These are phyloP conservation scores for Isoetes taiwanensis DNA, from an alignment of 75 land plant genomes.

Conservation along the genomic window DNA sequence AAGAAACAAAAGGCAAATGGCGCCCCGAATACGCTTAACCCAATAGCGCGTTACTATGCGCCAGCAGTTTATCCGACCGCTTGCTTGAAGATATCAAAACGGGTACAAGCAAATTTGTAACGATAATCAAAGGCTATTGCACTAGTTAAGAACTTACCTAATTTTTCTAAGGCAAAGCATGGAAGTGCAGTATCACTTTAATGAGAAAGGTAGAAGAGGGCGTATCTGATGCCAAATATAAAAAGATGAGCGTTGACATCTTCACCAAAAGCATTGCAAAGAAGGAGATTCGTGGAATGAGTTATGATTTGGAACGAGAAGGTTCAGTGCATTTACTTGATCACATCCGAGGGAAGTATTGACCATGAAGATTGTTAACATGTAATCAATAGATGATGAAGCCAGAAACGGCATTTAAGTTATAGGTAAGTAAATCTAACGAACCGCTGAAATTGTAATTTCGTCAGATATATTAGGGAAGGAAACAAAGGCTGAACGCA, in stretches of 20 bases:
- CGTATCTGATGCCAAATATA: neutral
- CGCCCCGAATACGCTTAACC: constrained; percentile 15
- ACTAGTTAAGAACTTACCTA: neutral
- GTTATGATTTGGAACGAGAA: neutral
- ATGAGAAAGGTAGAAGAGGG: neutral
- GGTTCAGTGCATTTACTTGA: too few relatives aligned
- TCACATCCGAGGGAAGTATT: too few relatives aligned
- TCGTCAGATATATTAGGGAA: too few relatives aligned
- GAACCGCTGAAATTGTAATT: too few relatives aligned
- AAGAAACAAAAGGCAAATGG: constrained; percentile 14
- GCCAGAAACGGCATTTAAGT: too few relatives aligned
- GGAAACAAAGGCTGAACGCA: too few relatives aligned
- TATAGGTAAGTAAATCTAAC: too few relatives aligned
- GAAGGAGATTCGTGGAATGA: neutral
- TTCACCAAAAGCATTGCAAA: neutral
- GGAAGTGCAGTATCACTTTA: neutral
- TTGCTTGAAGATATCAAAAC: neutral
- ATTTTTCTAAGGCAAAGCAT: constrained; percentile 4
- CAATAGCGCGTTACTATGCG: constrained; percentile 4
- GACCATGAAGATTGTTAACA: too few relatives aligned
- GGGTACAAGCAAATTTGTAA: neutral
- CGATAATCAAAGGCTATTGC: constrained; percentile 1
- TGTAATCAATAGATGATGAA: too few relatives aligned
- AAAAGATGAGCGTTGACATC: neutral
- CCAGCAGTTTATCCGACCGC: constrained; percentile 2